Evolutionary conservation across 2,329 filamentous ascomycete species (phyloP).

Genomic region (Pestalotiopsis fici): DNA sequence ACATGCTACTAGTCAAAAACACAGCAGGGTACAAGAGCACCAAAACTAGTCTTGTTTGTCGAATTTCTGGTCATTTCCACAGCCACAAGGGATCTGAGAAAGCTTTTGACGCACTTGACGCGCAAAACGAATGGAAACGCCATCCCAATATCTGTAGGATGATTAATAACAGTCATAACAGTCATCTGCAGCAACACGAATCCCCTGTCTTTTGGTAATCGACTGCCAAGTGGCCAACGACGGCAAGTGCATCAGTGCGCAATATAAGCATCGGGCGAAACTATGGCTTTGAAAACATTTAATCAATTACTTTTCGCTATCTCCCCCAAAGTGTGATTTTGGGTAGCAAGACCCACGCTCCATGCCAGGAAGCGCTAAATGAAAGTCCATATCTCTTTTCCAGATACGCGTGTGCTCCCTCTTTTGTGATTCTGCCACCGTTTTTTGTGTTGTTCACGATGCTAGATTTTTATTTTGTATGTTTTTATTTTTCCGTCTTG

Average conservation of each 20-base stretch:
- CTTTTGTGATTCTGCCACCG: background rate
- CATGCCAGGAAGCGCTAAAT: background rate
- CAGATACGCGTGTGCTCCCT: background rate
- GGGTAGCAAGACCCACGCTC: background rate
- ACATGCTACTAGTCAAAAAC: background rate
- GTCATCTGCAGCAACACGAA: too few species aligned
- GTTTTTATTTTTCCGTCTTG: too few species aligned
- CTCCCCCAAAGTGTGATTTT: background rate
- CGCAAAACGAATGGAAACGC: too few species aligned
- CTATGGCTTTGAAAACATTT: too few species aligned
- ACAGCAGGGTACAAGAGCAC: background rate
- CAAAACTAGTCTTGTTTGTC: background rate
- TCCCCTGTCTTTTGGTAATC: too few species aligned
- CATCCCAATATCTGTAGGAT: too few species aligned
- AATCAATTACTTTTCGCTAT: background rate
- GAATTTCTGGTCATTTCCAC: background rate
- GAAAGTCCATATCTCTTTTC: slow-evolving; percentile 1
- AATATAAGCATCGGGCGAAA: too few species aligned
- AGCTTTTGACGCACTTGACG: too few species aligned
- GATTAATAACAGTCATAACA: too few species aligned
- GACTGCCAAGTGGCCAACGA: too few species aligned
- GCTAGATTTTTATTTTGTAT: background rate
- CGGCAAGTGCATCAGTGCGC: background rate
- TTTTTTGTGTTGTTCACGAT: background rate
- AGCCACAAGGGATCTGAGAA: background rate